These are phyloP conservation scores for Talaromyces albobiverticillius DNA, from an alignment of 2,329 filamentous ascomycete genomes.

Conservation along the genomic window DNA sequence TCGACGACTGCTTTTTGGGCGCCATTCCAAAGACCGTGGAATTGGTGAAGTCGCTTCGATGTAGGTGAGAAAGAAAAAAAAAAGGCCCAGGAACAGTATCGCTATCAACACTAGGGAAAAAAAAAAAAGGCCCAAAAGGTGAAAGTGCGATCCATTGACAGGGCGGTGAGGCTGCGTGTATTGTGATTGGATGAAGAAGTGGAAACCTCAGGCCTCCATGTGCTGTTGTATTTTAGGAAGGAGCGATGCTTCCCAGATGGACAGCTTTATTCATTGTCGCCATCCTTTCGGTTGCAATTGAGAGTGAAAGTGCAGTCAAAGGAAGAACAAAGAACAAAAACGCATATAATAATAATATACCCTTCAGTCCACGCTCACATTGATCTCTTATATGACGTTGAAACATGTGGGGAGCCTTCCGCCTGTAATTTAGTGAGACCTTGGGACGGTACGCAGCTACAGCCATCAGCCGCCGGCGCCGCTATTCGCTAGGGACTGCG, in stretches of 20 bases:
- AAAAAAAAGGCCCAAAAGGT: constrained; percentile 9
- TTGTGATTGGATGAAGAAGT: neutral
- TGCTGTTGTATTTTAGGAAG: neutral
- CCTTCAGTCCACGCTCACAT: no score
- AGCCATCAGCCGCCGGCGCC: constrained; percentile 1
- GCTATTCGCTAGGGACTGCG: constrained; percentile 10
- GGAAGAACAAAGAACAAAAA: neutral
- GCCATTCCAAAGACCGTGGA: constrained; percentile 24
- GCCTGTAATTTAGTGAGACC: neutral
- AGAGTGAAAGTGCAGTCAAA: neutral
- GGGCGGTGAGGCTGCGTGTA: constrained; percentile 10
- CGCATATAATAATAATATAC: no score
- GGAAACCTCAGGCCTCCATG: neutral
- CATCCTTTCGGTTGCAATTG: neutral
- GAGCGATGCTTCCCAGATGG: neutral
- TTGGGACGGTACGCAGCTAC: neutral
- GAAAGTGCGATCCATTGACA: constrained; percentile 11
- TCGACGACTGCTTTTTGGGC: constrained; percentile 22
- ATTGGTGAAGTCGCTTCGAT: neutral
- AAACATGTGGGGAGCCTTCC: constrained; percentile 10
- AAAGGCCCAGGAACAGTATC: neutral
- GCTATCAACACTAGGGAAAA: constrained; percentile 4
- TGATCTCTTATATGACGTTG: constrained; percentile 7
- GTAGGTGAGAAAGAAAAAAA: neutral
- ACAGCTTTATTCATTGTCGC: neutral